Percentiles rank a stretch among this genome's conserved stretches.
Evolutionary conservation across 1,139 yeast species (phyloP).

Genomic region (Taphrina confusa): DNA sequence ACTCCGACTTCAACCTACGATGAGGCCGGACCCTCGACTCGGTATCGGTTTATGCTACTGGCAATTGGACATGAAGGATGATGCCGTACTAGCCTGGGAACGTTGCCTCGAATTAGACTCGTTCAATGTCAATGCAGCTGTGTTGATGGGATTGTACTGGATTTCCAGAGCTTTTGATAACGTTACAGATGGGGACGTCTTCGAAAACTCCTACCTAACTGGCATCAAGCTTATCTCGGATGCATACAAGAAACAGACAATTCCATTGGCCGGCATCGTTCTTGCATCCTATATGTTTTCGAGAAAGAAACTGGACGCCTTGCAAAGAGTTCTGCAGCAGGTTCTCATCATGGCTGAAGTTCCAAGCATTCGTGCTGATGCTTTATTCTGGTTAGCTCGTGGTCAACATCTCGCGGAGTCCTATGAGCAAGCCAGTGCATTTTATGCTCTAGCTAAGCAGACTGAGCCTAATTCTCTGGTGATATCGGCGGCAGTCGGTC

Average conservation of each 20-base stretch:
- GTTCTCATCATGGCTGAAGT: conserved; percentile 52
- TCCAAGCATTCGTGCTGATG: conserved; percentile 63
- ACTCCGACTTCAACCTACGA: conserved; percentile 67
- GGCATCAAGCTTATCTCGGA: conserved; percentile 48
- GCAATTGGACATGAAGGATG: conserved; percentile 73
- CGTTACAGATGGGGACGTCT: conserved; percentile 45
- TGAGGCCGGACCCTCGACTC: conserved; percentile 88
- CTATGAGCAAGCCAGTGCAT: conserved; percentile 66
- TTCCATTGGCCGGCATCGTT: conserved; percentile 53
- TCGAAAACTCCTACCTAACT: conserved; percentile 43
- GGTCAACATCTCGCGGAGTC: conserved; percentile 63
- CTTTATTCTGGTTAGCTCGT: conserved; percentile 84
- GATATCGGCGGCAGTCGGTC: conserved; percentile 82
- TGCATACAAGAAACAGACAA: conserved; percentile 46
- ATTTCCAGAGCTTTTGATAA: conserved; percentile 62
- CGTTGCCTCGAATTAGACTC: conserved; percentile 71
- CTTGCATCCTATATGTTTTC: conserved; percentile 61
- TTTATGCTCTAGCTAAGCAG: conserved; percentile 64
- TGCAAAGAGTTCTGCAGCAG: conserved; percentile 58
- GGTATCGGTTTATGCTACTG: conserved; percentile 95
- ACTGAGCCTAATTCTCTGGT: conserved; percentile 51
- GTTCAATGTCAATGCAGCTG: conserved; percentile 60
- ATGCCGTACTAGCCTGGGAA: conserved; percentile 82
- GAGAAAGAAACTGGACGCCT: conserved; percentile 59
- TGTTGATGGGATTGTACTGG: conserved; percentile 66